Evolutionary conservation across 108 stramenopile species (phyloP), one percentile per base, ranked within the genome.

Genomic region (Asterionellopsis glacialis): DNA sequence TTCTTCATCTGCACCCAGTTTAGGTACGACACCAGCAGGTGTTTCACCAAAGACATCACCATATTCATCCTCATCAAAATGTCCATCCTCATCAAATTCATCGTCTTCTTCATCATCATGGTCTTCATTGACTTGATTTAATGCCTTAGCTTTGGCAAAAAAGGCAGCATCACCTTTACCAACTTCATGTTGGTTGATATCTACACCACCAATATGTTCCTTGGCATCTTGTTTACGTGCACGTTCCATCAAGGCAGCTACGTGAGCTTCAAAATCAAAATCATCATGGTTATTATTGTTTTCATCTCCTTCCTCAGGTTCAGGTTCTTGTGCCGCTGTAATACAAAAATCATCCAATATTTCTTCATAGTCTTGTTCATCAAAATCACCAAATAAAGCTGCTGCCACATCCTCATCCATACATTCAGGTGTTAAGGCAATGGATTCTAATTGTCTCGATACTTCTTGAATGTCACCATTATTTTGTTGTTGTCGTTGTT

Each of bases 231-330:
- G 61, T 11, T 71, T 68, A 9, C 75, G 79, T 27, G 94, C 94
- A 55, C 87, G 90, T 21, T 85, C 87, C 72, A 98, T 95, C 49
- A 98, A 64, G n/a, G 41, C 50, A 12, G 75, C 76, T 57, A 98
- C 86, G 65, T 98, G 98, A 3, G 87, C 83, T 41, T 96, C 96
- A 74, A 88, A 98, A 56, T 98, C 93, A 65, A 98, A 98, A 41
- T 57, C 87, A 5, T 33, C 33, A 2, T 33, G 5, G 5, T 33
- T 33, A 33, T 33, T 33, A 2, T n/a, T n/a, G n/a, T n/a, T n/a
- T 0, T 61, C 83, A 25, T 45, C 69, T 55, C 19, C 72, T 13
- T 66, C 69, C 11, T 49, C 76, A 2, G 58, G 51, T 45, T 83
- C 82, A 11, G 70, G 70, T 58, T 84, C 93, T 54, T 74, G 48